Conservation (phyloP, 805 yeast species). For the Hanseniaspora pseudoguilliermondii region DNA sequence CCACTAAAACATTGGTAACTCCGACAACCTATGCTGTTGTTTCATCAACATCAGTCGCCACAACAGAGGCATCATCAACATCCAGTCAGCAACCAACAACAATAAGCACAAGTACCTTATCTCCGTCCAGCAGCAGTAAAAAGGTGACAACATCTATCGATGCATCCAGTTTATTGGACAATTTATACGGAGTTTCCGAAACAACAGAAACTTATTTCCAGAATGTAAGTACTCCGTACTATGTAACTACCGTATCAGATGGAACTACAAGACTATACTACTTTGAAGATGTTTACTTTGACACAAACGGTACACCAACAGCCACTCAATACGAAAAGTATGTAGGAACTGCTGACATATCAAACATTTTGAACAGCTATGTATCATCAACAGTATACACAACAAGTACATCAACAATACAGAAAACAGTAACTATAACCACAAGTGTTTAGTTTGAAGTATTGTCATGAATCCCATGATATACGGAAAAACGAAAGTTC, state of each 20-base stretch:
- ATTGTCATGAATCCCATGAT: neutral
- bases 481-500: too few relatives aligned
- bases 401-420: conserved; percentile 3
- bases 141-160: neutral
- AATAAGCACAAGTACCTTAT: neutral
- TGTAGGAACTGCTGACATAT: conserved; percentile 6
- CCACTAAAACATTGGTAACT: conserved; percentile 16
- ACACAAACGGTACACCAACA: conserved; percentile 13
- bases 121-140: neutral
- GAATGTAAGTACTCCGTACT: conserved; percentile 1
- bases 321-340: conserved; percentile 13
- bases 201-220: neutral
- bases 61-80: conserved; percentile 6
- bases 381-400: conserved; percentile 7
- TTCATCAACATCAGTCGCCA: conserved; percentile 8
- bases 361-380: neutral
- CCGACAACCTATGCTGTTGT: conserved; percentile 12
- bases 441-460: neutral
- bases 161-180: neutral
- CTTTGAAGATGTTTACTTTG: conserved; percentile 13
- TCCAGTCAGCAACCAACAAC: conserved; percentile 2
- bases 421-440: conserved; percentile 2
- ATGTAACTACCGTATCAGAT: conserved; percentile 7
- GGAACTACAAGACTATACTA: conserved; percentile 11
- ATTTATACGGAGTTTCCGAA: neutral